Evolutionary conservation across 352 stramenopile genomes (phyloP).

Genomic region (Globisporangium nagaii): DNA sequence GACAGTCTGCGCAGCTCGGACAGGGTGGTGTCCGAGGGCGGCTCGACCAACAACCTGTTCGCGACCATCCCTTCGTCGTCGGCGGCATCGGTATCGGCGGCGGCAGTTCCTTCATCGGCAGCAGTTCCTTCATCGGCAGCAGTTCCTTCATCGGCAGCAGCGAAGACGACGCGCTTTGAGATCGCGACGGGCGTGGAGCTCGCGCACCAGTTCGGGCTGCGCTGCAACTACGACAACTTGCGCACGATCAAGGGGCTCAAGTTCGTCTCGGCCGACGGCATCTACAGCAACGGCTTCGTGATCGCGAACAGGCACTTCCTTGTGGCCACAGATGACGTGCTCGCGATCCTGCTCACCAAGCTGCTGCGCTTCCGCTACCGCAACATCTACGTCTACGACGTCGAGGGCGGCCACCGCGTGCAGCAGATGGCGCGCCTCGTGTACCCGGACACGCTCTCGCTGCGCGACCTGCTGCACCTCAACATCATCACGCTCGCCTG

Average conservation of each 20-base stretch:
- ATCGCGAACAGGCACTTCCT: background rate
- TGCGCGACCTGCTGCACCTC: background rate
- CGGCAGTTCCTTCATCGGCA: background rate
- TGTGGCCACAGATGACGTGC: constrained; percentile 6
- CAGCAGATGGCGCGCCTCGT: constrained; percentile 8
- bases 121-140: background rate
- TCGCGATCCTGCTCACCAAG: constrained; percentile 7
- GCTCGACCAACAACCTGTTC: background rate
- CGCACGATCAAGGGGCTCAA: background rate
- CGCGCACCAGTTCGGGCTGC: background rate
- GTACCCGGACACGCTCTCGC: background rate
- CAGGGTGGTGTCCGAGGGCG: background rate
- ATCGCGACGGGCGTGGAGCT: background rate
- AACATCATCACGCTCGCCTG: constrained; percentile 3
- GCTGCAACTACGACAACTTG: constrained; percentile 4
- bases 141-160: background rate
- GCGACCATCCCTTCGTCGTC: background rate
- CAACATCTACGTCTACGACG: constrained; percentile 4
- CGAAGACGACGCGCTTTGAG: background rate
- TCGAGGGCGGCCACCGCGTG: background rate
- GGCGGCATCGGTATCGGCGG: too few species aligned
- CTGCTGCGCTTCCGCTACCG: constrained; percentile 4
- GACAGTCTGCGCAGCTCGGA: background rate
- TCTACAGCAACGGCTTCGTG: constrained; percentile 10
- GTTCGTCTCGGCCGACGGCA: background rate